Base-by-base conservation (phyloP, 371 early-diverging fungal species). In the Rhizopus sp. region DNA sequence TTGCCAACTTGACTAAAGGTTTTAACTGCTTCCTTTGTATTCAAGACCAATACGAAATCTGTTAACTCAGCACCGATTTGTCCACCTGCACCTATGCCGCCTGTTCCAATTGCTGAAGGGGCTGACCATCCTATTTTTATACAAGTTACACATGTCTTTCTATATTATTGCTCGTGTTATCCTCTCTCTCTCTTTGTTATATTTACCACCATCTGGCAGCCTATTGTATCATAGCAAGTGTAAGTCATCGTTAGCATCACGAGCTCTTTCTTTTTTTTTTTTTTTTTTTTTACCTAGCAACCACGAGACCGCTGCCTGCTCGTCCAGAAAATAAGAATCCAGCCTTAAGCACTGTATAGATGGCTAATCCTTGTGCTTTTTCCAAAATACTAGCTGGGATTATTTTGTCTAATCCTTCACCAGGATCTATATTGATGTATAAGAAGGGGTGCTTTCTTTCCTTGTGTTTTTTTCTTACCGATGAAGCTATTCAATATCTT, bases 1-100 rank as follows among this genome's bases (percentile, higher is more conserved):
- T 94, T 97, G 35, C 97, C 96, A 35, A 89, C 90, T 54, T 89
- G 84, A 59, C 83, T 82, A 67, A 98, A 98, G 3, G 96, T 90
- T 72, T 90, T 90, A 38, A 97, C 95, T 7, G 97, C 95, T 12
- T 81, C 85, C 5, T 78, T 80, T 3, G 91, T 93, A 64, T 95
- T 96, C 44, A 97, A 82, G 10, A 96, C 84, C 64, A 96, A 87
- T 16, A 97, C 94, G 73, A 95, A 93, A 69, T 96, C 95, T 0
- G 97, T 96, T 61, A 96, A 65, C 72, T 98, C 95, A 30, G 93
- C 96, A 47, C 98, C 96, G 54, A 96, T 94, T 77, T 97, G 97
- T 5, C 94, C 94, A 48, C 97, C 97, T 45, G 94, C 87, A 7
- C 97, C 95, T 60, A 87, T 85, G 6, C 91, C 90, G 47, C 84